These are phyloP conservation scores for Suillus occidentalis DNA, from an alignment of 768 basidiomycete species.

Conservation along the genomic window DNA sequence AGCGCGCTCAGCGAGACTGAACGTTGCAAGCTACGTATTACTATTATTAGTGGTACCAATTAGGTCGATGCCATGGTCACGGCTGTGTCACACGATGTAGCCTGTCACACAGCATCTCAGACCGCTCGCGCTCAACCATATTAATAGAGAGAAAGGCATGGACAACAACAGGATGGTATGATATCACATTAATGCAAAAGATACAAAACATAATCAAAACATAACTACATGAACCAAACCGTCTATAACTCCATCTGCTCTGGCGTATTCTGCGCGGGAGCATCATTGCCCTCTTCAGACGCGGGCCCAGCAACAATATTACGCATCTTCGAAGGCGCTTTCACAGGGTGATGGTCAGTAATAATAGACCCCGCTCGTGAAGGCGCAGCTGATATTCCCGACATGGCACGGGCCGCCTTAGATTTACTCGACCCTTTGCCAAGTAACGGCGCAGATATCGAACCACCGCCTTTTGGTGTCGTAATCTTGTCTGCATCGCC, in stretches of 20 bases:
- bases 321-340: constrained; percentile 67
- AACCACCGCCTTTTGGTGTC: constrained; percentile 39
- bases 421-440: constrained; percentile 42
- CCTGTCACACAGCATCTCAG: background rate
- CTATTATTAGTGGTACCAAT: background rate
- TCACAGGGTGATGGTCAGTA: constrained; percentile 44
- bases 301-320: constrained; percentile 53
- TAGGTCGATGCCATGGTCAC: background rate
- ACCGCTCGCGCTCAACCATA: no score
- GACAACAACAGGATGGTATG: background rate
- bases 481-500: constrained; percentile 29
- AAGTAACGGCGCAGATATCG: constrained; percentile 47
- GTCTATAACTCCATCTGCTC: constrained; percentile 23
- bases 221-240: constrained; percentile 1
- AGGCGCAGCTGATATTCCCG: constrained; percentile 49
- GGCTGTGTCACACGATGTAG: background rate
- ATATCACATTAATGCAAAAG: background rate
- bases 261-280: constrained; percentile 29
- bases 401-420: constrained; percentile 37
- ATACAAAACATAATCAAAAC: constrained; percentile 4
- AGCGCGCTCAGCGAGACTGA: background rate
- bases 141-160: background rate
- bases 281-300: constrained; percentile 51
- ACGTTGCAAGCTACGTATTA: background rate
- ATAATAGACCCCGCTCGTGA: constrained; percentile 59